Conservation (phyloP, 2,329 filamentous ascomycete species). For the Pestalotiopsis sp. region DNA sequence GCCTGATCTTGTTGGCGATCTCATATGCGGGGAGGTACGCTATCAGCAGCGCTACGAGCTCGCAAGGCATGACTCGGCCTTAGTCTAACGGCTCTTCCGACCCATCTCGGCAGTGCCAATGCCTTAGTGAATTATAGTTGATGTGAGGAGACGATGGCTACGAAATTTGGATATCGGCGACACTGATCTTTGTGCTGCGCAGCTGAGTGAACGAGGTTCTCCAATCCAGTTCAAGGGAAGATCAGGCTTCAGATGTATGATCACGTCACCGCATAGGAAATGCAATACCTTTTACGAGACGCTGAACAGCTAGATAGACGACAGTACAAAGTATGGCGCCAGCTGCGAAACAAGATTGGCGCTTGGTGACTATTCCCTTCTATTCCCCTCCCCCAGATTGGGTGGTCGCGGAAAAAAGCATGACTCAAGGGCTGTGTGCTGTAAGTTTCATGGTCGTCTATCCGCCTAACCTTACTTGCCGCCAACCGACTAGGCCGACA, state of each 20-base stretch:
- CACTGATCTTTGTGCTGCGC: too few relatives aligned
- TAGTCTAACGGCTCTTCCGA: not conserved
- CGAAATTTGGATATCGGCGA: too few relatives aligned
- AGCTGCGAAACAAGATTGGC: not conserved
- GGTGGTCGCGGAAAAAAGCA: not conserved
- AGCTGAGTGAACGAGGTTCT: too few relatives aligned
- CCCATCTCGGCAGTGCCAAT: not conserved
- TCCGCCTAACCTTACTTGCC: not conserved
- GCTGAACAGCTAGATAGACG: not conserved
- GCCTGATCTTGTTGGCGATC: not conserved
- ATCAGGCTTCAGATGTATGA: not conserved
- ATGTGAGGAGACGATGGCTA: too few relatives aligned
- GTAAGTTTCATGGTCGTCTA: not conserved
- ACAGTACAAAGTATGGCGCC: not conserved
- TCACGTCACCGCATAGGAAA: not conserved
- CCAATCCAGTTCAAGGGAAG: too few relatives aligned
- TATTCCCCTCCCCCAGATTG: not conserved
- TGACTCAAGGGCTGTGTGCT: not conserved
- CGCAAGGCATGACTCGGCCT: not conserved
- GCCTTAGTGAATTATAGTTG: not conserved
- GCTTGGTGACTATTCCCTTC: too few relatives aligned
- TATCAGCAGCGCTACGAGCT: not conserved
- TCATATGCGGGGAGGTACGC: not conserved
- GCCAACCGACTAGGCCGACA: not conserved
- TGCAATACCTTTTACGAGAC: not conserved